These are phyloP conservation scores for Gnetum montanum DNA, from an alignment of 75 land plant species.

Conservation along the genomic window DNA sequence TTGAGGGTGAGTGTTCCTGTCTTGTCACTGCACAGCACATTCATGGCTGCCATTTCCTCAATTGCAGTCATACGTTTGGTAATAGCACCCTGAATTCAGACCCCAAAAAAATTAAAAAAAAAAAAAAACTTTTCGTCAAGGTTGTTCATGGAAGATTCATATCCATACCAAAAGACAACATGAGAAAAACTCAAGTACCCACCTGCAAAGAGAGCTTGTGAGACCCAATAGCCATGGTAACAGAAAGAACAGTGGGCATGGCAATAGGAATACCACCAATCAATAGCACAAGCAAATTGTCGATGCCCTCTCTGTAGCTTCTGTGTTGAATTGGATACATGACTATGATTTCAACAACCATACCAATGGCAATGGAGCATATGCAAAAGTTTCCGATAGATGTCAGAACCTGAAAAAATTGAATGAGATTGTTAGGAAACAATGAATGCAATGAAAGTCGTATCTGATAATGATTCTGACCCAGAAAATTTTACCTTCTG, in stretches of 20 bases:
- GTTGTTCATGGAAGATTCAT: no score
- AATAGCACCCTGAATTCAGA: slow-evolving; percentile 77
- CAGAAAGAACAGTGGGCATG: slow-evolving; percentile 80
- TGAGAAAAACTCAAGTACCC: no score
- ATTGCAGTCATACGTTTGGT: slow-evolving; percentile 96
- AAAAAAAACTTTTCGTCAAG: not conserved
- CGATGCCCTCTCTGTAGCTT: slow-evolving; percentile 57
- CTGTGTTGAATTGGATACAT: slow-evolving; percentile 78
- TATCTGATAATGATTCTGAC: not conserved
- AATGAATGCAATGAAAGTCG: not conserved
- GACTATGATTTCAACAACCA: slow-evolving; percentile 60
- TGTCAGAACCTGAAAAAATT: slow-evolving; percentile 38
- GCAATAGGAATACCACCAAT: slow-evolving; percentile 88
- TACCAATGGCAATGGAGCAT: slow-evolving; percentile 66
- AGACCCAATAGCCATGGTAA: slow-evolving; percentile 85
- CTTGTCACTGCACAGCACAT: slow-evolving; percentile 86
- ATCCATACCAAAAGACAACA: no score
- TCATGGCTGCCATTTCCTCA: slow-evolving; percentile 93
- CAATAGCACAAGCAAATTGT: slow-evolving; percentile 66
- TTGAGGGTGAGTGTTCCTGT: slow-evolving; percentile 83
- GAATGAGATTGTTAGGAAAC: not conserved
- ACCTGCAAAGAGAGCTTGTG: slow-evolving; percentile 53
- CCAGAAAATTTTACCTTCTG: slow-evolving; percentile 44
- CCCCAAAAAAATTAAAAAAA: not conserved
- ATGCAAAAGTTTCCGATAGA: slow-evolving; percentile 88